Conservation (phyloP, 345 rosid genomes). For the Gossypioides kirkii region DNA sequence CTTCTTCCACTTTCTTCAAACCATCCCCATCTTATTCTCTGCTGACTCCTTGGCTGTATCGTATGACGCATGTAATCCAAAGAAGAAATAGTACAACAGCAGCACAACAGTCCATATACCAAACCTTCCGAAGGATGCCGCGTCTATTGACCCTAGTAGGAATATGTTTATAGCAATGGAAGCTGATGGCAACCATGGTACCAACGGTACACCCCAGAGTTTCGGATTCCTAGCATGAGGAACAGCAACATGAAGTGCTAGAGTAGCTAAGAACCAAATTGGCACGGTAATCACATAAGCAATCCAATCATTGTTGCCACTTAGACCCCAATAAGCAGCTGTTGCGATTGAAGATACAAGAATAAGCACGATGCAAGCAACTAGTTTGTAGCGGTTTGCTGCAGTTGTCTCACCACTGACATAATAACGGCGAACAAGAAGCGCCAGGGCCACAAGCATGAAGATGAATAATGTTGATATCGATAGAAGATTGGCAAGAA, state of each 20-base stretch:
- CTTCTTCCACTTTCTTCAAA: conserved; percentile 8
- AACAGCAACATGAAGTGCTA: conserved; percentile 34
- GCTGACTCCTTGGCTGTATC: conserved; percentile 38
- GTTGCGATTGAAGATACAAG: conserved; percentile 45
- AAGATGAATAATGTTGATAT: conserved; percentile 79
- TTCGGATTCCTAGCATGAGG: conserved; percentile 67
- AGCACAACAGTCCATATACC: conserved; percentile 54
- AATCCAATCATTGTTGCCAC: conserved; percentile 38
- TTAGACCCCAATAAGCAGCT: conserved; percentile 47
- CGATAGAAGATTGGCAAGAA: conserved; percentile 63
- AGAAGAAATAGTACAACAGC: conserved; percentile 54
- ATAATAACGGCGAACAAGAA: conserved; percentile 75
- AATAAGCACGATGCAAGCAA: conserved; percentile 37
- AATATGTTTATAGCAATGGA: conserved; percentile 71
- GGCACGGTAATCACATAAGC: conserved; percentile 54
- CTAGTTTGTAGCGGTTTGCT: conserved; percentile 39
- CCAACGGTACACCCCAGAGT: conserved; percentile 84
- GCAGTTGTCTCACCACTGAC: conserved; percentile 49
- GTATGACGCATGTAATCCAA: conserved; percentile 70
- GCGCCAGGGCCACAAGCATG: conserved; percentile 70
- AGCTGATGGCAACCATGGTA: conserved; percentile 82
- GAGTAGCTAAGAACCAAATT: conserved; percentile 53
- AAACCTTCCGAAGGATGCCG: conserved; percentile 55
- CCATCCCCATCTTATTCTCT: conserved; percentile 14
- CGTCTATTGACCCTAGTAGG: conserved; percentile 78